Evolutionary conservation across 2,329 filamentous ascomycete species (phyloP), one percentile per base, ranked within the genome.

Genomic region (Lachnellula suecica): DNA sequence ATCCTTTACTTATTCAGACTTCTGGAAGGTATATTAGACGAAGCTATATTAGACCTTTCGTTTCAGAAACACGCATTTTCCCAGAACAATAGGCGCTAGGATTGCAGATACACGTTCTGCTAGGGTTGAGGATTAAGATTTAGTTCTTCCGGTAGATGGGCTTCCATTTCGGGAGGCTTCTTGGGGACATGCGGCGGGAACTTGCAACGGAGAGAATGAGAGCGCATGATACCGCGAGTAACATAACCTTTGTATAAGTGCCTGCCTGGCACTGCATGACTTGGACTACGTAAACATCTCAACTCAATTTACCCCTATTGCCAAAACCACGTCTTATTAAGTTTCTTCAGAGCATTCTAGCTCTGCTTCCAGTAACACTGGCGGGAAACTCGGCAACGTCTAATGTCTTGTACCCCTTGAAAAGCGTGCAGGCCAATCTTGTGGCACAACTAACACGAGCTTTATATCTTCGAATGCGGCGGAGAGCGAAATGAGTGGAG

Each of bases 351-450:
- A n/a, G 13, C 9, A n/a, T 35, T n/a, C n/a, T n/a, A n/a, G n/a
- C n/a, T 17, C 13, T 35, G 31, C 31, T 17, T n/a, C 31, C 13
- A 34, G 31, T 34, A 34, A 34, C 31, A 34, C 31, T 11, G 31
- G 17, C 31, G 15, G 31, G 15, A 35, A 35, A 15, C 13, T 35
- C 31, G 31, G 31, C 31, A 35, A 35, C 13, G 11, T 35, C 31
- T 35, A 17, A 7, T 35, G 31, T 35, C 31, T 35, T 35, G 31
- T 35, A 13, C 15, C 47, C 35, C 38, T 44, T 44, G 25, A 7
- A 22, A 35, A 37, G 31, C 23, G 24, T 49, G 40, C 34, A 15
- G 27, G 44, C 27, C 22, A 49, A 51, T 55, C 27, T 55, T 52
- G 53, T 55, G 45, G 44, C 49, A 55, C 53, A 35, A 35, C 15